phyloP scores from a whole-genome alignment of 2,329 filamentous ascomycete genomes.

The Hortaea werneckii region DNA sequence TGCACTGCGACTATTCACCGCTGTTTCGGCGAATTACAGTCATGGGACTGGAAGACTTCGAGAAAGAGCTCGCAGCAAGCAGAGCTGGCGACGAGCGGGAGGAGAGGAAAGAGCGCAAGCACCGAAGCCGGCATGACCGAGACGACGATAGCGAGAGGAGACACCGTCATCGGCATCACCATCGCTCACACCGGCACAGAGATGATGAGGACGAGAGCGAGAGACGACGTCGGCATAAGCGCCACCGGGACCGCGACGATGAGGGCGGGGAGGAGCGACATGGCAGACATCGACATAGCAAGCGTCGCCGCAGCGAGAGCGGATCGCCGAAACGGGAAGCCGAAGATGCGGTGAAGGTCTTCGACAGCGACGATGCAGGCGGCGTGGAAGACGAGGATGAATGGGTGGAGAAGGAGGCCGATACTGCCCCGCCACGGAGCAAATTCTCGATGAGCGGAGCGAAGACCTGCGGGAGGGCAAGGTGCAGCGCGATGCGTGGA shows the following conservation, averaged over 20 bases:
- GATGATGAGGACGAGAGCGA: conserved; percentile 29
- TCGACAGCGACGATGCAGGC: conserved; percentile 39
- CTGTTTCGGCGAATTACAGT: not conserved
- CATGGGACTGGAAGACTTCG: conserved; percentile 63
- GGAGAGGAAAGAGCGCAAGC: conserved; percentile 1
- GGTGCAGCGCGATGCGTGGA: conserved; percentile 77
- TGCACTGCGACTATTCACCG: too few relatives aligned
- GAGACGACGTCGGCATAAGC: conserved; percentile 29
- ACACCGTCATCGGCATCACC: conserved; percentile 37
- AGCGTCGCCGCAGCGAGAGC: conserved; percentile 20
- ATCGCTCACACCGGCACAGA: conserved; percentile 35
- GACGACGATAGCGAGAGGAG: conserved; percentile 27
- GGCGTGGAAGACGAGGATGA: conserved; percentile 25
- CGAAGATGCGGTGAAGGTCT: conserved; percentile 20
- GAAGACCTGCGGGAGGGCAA: conserved; percentile 28
- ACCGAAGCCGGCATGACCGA: conserved; percentile 7
- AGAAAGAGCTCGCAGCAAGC: conserved; percentile 61
- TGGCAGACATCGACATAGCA: conserved; percentile 9
- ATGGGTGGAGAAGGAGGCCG: conserved; percentile 36
- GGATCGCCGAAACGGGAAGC: conserved; percentile 23
- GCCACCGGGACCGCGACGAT: conserved; percentile 40
- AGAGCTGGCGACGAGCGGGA: conserved; percentile 39
- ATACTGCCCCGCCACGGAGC: conserved; percentile 30
- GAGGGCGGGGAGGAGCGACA: conserved; percentile 27
- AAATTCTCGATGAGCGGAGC: conserved; percentile 34